Percentiles rank a stretch among this genome's conserved stretches.
phyloP scores from a whole-genome alignment of 768 basidiomycete genomes.

The Albatrellus ellisii region DNA sequence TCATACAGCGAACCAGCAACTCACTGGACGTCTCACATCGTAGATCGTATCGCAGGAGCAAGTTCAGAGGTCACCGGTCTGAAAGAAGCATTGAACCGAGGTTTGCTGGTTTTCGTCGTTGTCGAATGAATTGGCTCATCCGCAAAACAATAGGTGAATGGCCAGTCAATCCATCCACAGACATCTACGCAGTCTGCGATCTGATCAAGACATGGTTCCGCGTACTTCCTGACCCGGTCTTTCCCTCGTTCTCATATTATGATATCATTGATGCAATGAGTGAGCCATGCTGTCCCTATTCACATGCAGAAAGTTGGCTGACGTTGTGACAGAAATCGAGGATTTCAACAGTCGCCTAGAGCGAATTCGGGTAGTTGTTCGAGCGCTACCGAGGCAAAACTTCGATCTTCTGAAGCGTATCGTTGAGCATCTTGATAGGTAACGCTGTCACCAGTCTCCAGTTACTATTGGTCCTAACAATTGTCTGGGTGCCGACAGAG shows the following conservation, averaged over 20 bases:
- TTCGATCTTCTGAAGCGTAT: slow-evolving; percentile 73
- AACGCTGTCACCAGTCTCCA: slow-evolving; percentile 3
- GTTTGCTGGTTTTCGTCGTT: slow-evolving; percentile 19
- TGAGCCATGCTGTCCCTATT: slow-evolving; percentile 17
- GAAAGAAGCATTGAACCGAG: slow-evolving; percentile 65
- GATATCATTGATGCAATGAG: slow-evolving; percentile 61
- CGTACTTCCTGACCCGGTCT: slow-evolving; percentile 65
- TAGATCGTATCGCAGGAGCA: slow-evolving; percentile 79
- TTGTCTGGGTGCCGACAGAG: slow-evolving; percentile 27
- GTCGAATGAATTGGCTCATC: neutral
- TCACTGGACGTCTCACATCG: neutral
- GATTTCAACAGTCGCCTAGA: slow-evolving; percentile 54
- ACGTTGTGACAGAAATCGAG: slow-evolving; percentile 37
- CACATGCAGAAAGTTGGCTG: neutral
- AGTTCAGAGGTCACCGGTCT: slow-evolving; percentile 52
- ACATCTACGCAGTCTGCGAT: slow-evolving; percentile 77
- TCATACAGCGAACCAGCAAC: neutral
- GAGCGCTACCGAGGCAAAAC: slow-evolving; percentile 54
- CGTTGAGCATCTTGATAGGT: slow-evolving; percentile 75
- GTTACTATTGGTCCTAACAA: neutral
- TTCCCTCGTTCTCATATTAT: slow-evolving; percentile 56
- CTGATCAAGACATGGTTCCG: slow-evolving; percentile 82
- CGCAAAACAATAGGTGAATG: slow-evolving; percentile 32
- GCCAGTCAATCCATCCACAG: slow-evolving; percentile 45
- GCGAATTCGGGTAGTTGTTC: slow-evolving; percentile 55